Conservation (phyloP, 177 flowering plant genomes). For the Vitis hybrid region DNA sequence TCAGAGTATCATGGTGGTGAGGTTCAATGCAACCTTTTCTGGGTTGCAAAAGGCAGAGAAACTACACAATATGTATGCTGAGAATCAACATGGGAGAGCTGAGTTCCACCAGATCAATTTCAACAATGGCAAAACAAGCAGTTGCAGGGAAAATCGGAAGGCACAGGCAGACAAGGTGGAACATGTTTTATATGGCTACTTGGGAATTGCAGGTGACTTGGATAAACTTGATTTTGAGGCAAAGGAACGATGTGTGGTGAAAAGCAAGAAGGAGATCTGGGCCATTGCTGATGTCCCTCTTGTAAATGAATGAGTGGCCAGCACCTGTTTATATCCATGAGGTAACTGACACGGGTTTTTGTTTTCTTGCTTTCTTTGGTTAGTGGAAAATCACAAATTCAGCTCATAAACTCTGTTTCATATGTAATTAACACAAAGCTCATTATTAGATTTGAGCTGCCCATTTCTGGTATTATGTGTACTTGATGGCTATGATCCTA, state of each 20-base stretch:
- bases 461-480: background rate
- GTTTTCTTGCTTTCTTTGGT: too few species aligned
- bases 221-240: slow-evolving; percentile 54
- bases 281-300: slow-evolving; percentile 51
- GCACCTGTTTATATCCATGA: background rate
- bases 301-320: slow-evolving; percentile 1
- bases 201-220: slow-evolving; percentile 63
- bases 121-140: background rate
- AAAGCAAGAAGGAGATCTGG: slow-evolving; percentile 69
- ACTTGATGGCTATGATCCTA: background rate
- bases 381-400: too few species aligned
- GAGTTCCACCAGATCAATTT: slow-evolving; percentile 35
- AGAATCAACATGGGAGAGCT: slow-evolving; percentile 50
- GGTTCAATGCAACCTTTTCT: slow-evolving; percentile 51
- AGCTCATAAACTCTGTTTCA: background rate
- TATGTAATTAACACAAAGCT: background rate
- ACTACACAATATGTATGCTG: slow-evolving; percentile 44
- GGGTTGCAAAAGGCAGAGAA: slow-evolving; percentile 70
- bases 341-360: too few species aligned
- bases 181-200: slow-evolving; percentile 48
- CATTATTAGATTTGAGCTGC: background rate
- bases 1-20: slow-evolving; percentile 59
- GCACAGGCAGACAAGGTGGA: slow-evolving; percentile 18
- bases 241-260: slow-evolving; percentile 44
- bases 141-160: background rate